Conservation (phyloP, 2,329 filamentous ascomycete genomes). For the Thyridium curvatum region DNA sequence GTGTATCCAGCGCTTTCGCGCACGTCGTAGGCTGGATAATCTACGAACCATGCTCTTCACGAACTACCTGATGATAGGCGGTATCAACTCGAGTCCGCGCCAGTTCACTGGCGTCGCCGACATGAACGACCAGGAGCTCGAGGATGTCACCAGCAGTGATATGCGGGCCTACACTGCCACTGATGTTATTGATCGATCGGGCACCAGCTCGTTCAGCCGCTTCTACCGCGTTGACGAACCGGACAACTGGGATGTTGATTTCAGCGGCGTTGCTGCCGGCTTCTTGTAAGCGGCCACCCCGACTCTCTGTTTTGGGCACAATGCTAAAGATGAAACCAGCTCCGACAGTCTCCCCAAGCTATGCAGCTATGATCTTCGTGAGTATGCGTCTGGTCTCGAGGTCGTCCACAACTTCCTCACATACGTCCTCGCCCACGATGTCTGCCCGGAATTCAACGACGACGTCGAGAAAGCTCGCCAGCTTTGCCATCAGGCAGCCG, state of each 20-base stretch:
- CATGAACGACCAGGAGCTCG: conserved; percentile 33
- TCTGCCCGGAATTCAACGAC: conserved; percentile 71
- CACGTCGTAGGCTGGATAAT: conserved; percentile 65
- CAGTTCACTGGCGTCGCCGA: conserved; percentile 56
- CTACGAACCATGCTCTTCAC: conserved; percentile 61
- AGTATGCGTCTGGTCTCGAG: conserved; percentile 54
- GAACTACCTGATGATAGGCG: conserved; percentile 78
- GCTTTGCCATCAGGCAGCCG: conserved; percentile 60
- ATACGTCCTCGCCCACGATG: conserved; percentile 77
- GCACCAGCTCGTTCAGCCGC: conserved; percentile 21
- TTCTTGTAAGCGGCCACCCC: conserved; percentile 67
- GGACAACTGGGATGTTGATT: conserved; percentile 72
- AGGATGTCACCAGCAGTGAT: conserved; percentile 55
- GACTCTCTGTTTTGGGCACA: neutral
- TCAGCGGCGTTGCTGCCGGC: conserved; percentile 67
- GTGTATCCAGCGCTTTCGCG: conserved; percentile 76
- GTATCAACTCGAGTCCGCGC: conserved; percentile 54
- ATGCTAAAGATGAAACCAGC: conserved; percentile 19
- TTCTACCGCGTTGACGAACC: conserved; percentile 45
- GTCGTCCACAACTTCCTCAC: conserved; percentile 82
- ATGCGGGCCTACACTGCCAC: conserved; percentile 58
- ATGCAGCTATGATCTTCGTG: conserved; percentile 46
- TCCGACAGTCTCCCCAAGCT: conserved; percentile 50
- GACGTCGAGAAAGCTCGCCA: conserved; percentile 60
- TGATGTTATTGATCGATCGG: conserved; percentile 46